Conservation (phyloP, 2,329 filamentous ascomycete genomes). For the Neofusicoccum sp. region DNA sequence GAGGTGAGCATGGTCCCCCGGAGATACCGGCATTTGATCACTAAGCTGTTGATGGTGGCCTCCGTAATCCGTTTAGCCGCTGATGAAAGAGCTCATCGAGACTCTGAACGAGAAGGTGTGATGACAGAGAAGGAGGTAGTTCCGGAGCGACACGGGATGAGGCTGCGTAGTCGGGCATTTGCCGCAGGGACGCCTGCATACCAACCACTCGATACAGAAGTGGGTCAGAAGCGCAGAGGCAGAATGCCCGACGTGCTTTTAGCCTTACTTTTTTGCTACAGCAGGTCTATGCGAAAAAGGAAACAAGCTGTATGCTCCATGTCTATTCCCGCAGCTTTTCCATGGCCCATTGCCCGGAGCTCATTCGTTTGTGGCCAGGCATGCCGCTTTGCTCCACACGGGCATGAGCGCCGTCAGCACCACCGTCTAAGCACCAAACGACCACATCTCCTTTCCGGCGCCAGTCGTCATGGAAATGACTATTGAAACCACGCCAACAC, state of each 20-base stretch:
- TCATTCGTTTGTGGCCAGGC: not conserved
- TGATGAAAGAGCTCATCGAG: slow-evolving; percentile 1
- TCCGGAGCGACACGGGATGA: not conserved
- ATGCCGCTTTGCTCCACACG: not conserved
- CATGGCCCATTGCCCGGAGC: slow-evolving; percentile 14
- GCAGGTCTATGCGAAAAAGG: slow-evolving; percentile 1
- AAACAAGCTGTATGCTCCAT: not conserved
- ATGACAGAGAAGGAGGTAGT: slow-evolving; percentile 10
- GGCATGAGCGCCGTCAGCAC: not conserved
- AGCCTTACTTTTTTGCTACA: not conserved
- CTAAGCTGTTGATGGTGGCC: not conserved
- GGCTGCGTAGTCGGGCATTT: not conserved
- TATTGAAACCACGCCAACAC: slow-evolving; percentile 64
- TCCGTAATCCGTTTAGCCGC: not conserved
- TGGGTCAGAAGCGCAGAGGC: not conserved
- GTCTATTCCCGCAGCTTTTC: not conserved
- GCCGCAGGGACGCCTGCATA: not conserved
- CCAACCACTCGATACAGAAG: not conserved
- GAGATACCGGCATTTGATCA: slow-evolving; percentile 8
- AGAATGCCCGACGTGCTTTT: not conserved
- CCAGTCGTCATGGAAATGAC: slow-evolving; percentile 64
- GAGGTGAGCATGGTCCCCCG: no score
- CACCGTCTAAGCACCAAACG: slow-evolving; percentile 53
- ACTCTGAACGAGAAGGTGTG: not conserved
- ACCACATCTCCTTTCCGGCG: slow-evolving; percentile 64